phyloP scores from a whole-genome alignment of 1,139 yeast species.

The Magnusiomyces suaveolens region DNA sequence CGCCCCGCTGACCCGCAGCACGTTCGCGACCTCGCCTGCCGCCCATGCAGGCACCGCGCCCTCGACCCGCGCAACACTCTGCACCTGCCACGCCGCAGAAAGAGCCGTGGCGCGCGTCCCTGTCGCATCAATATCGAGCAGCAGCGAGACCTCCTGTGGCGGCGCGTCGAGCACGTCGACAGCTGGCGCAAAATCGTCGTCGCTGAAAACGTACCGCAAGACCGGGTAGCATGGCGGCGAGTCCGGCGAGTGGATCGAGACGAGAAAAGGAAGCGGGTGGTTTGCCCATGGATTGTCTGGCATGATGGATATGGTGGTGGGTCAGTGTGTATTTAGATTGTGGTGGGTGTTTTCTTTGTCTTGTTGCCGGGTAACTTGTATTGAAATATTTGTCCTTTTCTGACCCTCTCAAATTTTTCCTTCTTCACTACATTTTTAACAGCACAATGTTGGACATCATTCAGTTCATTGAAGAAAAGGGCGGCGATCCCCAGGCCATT shows the following conservation, averaged over 20 bases:
- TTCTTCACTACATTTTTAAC: too few relatives aligned
- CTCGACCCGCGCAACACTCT: too few relatives aligned
- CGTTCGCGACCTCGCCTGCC: too few relatives aligned
- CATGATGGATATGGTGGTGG: conserved; percentile 6
- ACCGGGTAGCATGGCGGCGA: too few relatives aligned
- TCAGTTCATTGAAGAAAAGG: conserved; percentile 87
- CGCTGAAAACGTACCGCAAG: conserved; percentile 32
- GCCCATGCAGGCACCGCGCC: too few relatives aligned
- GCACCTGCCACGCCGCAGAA: too few relatives aligned
- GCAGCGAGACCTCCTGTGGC: too few relatives aligned
- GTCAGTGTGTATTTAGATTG: too few relatives aligned
- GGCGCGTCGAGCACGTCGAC: conserved; percentile 26
- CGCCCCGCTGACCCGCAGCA: too few relatives aligned
- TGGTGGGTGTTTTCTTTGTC: not conserved
- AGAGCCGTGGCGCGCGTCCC: too few relatives aligned
- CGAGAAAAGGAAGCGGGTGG: conserved; percentile 23
- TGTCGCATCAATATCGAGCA: too few relatives aligned
- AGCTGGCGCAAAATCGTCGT: conserved; percentile 33
- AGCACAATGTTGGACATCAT: conserved; percentile 84
- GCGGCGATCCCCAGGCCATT: conserved; percentile 87
- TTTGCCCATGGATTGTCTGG: too few relatives aligned
- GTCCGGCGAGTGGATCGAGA: conserved; percentile 21
- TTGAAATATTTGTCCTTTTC: not conserved
- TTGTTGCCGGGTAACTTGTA: not conserved
- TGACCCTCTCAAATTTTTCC: not conserved